These are phyloP conservation scores for Penicillium manginii DNA, from an alignment of 495 filamentous ascomycete species.

Conservation along the genomic window DNA sequence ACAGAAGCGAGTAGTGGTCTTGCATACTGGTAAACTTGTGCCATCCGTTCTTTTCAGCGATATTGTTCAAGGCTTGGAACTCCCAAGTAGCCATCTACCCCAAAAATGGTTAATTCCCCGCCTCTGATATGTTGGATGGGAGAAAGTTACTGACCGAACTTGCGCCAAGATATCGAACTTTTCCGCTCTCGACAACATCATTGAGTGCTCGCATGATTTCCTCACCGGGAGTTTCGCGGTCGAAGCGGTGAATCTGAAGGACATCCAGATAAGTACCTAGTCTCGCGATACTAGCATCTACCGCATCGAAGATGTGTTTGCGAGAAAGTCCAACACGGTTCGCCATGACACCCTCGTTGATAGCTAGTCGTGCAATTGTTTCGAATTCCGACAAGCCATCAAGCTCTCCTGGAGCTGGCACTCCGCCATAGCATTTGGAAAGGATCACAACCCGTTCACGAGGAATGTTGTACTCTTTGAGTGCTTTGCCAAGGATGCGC, in stretches of 20 bases:
- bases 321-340: constrained; percentile 50
- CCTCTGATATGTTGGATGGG: neutral
- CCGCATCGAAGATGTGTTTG: constrained; percentile 55
- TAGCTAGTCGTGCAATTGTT: neutral
- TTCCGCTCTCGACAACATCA: constrained; percentile 66
- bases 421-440: constrained; percentile 62
- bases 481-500: constrained; percentile 69
- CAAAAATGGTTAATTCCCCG: constrained; percentile 10
- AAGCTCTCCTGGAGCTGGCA: constrained; percentile 7
- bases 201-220: constrained; percentile 78
- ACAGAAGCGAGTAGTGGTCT: constrained; percentile 52
- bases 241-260: constrained; percentile 70
- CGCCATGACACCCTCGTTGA: constrained; percentile 23
- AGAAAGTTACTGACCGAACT: constrained; percentile 22
- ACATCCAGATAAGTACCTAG: constrained; percentile 59
- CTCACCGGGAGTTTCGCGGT: constrained; percentile 57
- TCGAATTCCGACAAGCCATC: neutral
- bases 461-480: constrained; percentile 72
- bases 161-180: constrained; percentile 53
- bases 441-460: constrained; percentile 70
- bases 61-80: constrained; percentile 50
- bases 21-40: constrained; percentile 56
- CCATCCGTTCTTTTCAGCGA: constrained; percentile 49
- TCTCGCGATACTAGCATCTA: constrained; percentile 49
- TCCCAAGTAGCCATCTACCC: constrained; percentile 48